Evolutionary conservation across 108 stramenopile genomes (phyloP), one percentile per base, ranked within the genome.

Genomic region (Skeletonema marinoi): DNA sequence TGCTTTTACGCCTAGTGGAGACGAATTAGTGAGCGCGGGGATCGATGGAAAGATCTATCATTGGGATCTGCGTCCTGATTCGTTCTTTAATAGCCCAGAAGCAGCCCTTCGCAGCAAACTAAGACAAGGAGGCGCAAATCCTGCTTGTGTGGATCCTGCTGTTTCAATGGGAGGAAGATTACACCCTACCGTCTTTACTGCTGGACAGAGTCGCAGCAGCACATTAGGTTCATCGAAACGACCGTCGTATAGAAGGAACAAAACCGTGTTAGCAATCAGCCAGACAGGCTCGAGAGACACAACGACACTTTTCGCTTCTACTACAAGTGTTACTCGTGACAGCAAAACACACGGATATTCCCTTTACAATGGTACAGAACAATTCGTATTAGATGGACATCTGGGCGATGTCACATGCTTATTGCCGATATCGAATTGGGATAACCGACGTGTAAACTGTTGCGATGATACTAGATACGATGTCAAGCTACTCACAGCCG

Each of bases 61-160:
- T n/a, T 95, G 93, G 93, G 88, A 95, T 75, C 70, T 92, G 54
- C 84, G 91, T 44, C 71, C 83, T 35, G 51, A 76, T 60, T 77
- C 86, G 71, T 64, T 86, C 75, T 80, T 78, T 84, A 63, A 69
- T 62, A 56, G 71, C n/a, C 25, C 81, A 56, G 42, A 77, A 11
- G 82, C 70, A 35, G 70, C 62, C 14, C 50, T 46, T 1, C 41
- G 70, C 13, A 12, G 19, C 21, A 56, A 59, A 13, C 14, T 16
- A 38, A 30, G 39, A 32, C 11, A 51, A 31, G 32, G 56, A 31
- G 32, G 56, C 14, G 1, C 32, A 21, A 59, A 38, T 11, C 29
- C 44, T 35, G 54, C 65, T 21, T 50, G 44, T 5, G 21, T 62
- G 42, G 78, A 80, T 68, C 78, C 78, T 41, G 50, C 64, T 54